A percentile compares a stretch with the other conserved stretches of the same genome.
Conservation (phyloP, 108 stramenopile species). For the Nitzschia palea region DNA sequence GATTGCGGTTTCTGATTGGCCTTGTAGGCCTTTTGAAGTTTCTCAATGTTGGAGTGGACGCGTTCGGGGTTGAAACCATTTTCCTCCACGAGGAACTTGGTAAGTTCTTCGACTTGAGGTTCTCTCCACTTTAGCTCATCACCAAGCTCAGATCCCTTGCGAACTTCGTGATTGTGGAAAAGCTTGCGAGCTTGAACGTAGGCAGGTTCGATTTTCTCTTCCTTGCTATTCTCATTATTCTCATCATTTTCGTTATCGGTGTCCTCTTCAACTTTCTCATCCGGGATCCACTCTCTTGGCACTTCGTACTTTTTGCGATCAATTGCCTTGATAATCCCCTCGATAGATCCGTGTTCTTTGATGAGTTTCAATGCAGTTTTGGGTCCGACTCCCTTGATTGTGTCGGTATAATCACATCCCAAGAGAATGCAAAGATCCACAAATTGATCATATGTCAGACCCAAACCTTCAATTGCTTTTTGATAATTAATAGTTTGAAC, state of each 20-base stretch:
- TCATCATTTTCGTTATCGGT: conserved; percentile 37
- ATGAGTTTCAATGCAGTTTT: conserved; percentile 96
- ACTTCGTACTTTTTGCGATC: conserved; percentile 80
- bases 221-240: conserved; percentile 32
- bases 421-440: conserved; percentile 96
- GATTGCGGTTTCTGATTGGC: conserved; percentile 76
- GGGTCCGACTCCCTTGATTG: conserved; percentile 96
- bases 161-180: conserved; percentile 87
- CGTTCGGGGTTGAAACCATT: conserved; percentile 94
- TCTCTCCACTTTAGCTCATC: conserved; percentile 79
- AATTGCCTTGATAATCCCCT: conserved; percentile 76
- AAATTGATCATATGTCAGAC: conserved; percentile 94
- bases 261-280: conserved; percentile 49
- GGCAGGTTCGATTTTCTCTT: conserved; percentile 57
- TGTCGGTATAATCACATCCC: conserved; percentile 98
- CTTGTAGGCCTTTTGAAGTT: conserved; percentile 84
- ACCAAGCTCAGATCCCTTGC: conserved; percentile 40
- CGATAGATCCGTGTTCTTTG: conserved; percentile 82
- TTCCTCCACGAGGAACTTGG: conserved; percentile 85
- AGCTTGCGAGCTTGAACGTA: conserved; percentile 84
- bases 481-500: conserved; percentile 87
- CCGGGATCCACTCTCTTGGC: conserved; percentile 80
- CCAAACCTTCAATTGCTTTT: conserved; percentile 90
- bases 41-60: conserved; percentile 86
- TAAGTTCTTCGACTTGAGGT: conserved; percentile 75